Evolutionary conservation across 202 grass and related monocot species (phyloP).

Genomic region (Zoysia matrella): DNA sequence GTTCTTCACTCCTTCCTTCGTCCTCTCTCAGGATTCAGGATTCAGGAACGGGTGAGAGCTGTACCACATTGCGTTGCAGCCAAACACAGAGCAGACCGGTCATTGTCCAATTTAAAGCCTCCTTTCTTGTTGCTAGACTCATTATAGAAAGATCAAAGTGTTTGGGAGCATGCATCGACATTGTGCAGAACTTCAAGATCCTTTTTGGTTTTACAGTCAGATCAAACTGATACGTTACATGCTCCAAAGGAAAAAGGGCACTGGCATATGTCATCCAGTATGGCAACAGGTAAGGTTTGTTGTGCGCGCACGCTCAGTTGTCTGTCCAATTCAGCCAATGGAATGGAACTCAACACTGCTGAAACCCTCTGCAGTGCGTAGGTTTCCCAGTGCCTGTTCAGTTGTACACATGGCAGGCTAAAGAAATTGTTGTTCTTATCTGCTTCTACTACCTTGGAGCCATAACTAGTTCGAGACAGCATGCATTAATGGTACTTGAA

Average conservation of each 20-base stretch:
- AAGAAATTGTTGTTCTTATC: background rate
- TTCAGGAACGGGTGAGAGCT: background rate
- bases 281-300: background rate
- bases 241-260: background rate
- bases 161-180: background rate
- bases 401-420: background rate
- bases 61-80: background rate
- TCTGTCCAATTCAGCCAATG: background rate
- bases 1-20: background rate
- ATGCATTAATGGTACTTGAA: slow-evolving; percentile 3
- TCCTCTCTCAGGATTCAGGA: background rate
- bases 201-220: background rate
- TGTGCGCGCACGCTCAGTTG: slow-evolving; percentile 7
- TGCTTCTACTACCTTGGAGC: background rate
- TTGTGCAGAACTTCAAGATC: background rate
- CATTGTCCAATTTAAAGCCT: slow-evolving; percentile 22
- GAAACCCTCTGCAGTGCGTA: background rate
- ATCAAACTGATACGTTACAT: background rate
- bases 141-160: background rate
- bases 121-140: slow-evolving; percentile 17
- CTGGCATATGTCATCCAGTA: background rate
- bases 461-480: background rate
- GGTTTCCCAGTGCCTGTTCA: background rate
- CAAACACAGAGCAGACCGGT: background rate
- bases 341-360: background rate